Conservation (phyloP, 192 early-diverging fungal genomes). For the Coemansia sp. region DNA sequence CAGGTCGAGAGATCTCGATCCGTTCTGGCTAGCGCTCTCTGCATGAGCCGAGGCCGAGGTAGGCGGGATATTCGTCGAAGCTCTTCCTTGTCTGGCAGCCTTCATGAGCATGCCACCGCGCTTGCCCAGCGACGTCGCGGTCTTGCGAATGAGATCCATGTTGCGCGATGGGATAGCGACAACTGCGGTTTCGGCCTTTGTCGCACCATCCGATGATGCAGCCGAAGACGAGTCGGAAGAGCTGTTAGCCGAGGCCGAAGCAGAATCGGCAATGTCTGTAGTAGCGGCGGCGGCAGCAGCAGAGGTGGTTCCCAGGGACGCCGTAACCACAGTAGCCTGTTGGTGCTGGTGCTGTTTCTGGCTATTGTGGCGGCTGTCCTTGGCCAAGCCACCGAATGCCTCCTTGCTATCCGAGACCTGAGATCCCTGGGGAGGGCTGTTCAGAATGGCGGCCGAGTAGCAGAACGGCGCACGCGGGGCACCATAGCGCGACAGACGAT, state of each 20-base stretch:
- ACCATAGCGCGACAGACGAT: constrained; percentile 21
- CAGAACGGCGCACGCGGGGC: constrained; percentile 9
- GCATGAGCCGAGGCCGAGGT: constrained; percentile 4
- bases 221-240: constrained; percentile 1
- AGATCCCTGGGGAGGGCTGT: neutral
- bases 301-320: neutral
- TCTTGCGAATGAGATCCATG: constrained; percentile 36
- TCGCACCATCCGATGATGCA: constrained; percentile 15
- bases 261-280: neutral
- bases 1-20: neutral
- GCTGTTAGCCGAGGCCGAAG: neutral
- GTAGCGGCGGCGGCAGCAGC: neutral
- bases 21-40: neutral
- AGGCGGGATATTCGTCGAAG: no score
- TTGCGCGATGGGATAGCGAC: constrained; percentile 12
- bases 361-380: no score
- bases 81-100: constrained; percentile 1
- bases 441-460: constrained; percentile 10
- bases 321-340: neutral
- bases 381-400: neutral
- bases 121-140: constrained; percentile 35
- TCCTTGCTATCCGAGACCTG: neutral
- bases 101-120: constrained; percentile 29
- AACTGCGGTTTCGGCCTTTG: constrained; percentile 20
- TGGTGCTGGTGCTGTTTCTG: no score